Evolutionary conservation across 768 basidiomycete genomes (phyloP).

Genomic region (Sporobolomyces roseus): DNA sequence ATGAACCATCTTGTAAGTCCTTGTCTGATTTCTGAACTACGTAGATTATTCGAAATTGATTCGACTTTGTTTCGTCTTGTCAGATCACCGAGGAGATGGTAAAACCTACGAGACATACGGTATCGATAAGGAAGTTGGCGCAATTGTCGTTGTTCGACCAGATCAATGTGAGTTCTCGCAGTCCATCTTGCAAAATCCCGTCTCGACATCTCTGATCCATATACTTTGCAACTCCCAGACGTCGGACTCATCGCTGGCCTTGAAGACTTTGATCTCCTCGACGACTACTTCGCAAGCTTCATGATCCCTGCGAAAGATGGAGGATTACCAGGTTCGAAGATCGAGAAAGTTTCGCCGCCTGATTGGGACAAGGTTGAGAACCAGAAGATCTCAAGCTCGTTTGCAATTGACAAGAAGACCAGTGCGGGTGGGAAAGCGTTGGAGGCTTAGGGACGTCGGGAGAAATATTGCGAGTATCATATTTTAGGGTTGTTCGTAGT

Average conservation of each 20-base stretch:
- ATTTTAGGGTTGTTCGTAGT: no score
- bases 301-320: slow-evolving; percentile 35
- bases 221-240: no score
- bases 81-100: slow-evolving; percentile 43
- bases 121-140: slow-evolving; percentile 42
- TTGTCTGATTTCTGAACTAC: neutral
- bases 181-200: neutral
- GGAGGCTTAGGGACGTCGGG: slow-evolving; percentile 5
- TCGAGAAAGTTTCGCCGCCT: slow-evolving; percentile 24
- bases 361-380: slow-evolving; percentile 31
- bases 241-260: slow-evolving; percentile 39
- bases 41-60: no score
- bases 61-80: neutral
- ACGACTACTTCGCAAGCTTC: slow-evolving; percentile 42
- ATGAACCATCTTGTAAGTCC: slow-evolving; percentile 30
- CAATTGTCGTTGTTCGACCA: slow-evolving; percentile 44
- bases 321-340: slow-evolving; percentile 9
- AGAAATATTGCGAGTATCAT: no score
- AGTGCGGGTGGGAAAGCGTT: slow-evolving; percentile 2
- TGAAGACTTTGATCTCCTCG: slow-evolving; percentile 40
- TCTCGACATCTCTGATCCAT: no score
- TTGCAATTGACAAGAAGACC: neutral
- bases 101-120: slow-evolving; percentile 45
- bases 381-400: neutral
- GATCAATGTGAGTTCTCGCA: slow-evolving; percentile 38